These are phyloP conservation scores for Purshia tridentata DNA, from an alignment of 306 rosid genomes.

Conservation along the genomic window DNA sequence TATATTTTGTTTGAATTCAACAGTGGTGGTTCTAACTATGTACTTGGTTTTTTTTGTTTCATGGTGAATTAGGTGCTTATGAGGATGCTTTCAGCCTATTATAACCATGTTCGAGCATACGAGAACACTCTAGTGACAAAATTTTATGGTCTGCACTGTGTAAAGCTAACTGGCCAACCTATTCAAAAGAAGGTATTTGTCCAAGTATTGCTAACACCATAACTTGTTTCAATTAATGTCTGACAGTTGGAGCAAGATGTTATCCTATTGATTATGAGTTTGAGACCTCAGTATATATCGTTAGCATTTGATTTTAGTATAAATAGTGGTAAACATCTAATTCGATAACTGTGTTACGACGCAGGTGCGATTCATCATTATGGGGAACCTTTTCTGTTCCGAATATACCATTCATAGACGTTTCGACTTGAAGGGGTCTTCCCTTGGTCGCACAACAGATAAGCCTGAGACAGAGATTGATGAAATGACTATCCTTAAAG, in stretches of 20 bases:
- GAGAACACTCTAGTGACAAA: conserved; percentile 70
- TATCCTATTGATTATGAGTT: not conserved
- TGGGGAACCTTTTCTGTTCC: conserved; percentile 85
- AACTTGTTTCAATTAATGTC: not conserved
- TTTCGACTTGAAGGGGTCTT: conserved; percentile 87
- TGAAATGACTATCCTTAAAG: conserved; percentile 86
- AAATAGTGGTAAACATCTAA: too few species aligned
- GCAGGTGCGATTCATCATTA: conserved; percentile 88
- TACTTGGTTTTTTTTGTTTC: not conserved
- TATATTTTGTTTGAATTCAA: conserved; percentile 14
- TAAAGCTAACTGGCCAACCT: conserved; percentile 63
- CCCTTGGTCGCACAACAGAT: conserved; percentile 81
- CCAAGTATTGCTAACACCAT: not conserved
- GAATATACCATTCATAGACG: conserved; percentile 67
- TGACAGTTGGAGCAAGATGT: too few species aligned
- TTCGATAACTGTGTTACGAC: conserved; percentile 11
- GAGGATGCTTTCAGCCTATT: conserved; percentile 84
- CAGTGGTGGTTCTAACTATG: not conserved
- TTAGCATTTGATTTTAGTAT: not conserved
- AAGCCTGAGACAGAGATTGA: conserved; percentile 73
- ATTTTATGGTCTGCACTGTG: conserved; percentile 92
- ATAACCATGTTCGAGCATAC: conserved; percentile 69
- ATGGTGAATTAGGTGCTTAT: conserved; percentile 55
- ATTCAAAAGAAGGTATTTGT: conserved; percentile 75
- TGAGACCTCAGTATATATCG: too few species aligned